Percentiles rank a stretch among this genome's conserved stretches.
Evolutionary conservation across 768 basidiomycete species (phyloP).

Genomic region (Auricularia cornea): DNA sequence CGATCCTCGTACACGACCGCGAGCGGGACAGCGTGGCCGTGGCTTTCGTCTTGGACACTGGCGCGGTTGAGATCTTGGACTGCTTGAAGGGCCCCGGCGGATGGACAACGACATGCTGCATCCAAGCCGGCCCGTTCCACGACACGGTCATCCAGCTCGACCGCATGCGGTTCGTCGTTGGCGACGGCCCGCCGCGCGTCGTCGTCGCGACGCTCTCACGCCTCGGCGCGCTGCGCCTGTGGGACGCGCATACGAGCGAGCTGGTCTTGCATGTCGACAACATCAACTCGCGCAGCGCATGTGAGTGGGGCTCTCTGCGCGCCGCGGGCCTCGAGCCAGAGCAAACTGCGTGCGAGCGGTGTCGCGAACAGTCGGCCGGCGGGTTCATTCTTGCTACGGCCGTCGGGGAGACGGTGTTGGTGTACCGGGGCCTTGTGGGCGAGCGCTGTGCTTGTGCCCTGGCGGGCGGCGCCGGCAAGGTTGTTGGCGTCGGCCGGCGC

Average conservation of each 20-base stretch:
- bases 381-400: conserved; percentile 61
- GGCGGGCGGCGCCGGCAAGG: conserved; percentile 54
- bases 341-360: conserved; percentile 48
- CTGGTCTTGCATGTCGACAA: conserved; percentile 57
- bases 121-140: conserved; percentile 50
- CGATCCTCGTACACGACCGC: conserved; percentile 40
- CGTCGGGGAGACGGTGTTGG: conserved; percentile 49
- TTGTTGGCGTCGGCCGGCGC: conserved; percentile 37
- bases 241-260: conserved; percentile 62
- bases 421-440: conserved; percentile 55
- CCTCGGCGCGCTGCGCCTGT: conserved; percentile 61
- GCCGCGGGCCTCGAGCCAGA: conserved; percentile 46
- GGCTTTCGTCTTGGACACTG: conserved; percentile 57
- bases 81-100: conserved; percentile 36
- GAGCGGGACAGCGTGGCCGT: conserved; percentile 41
- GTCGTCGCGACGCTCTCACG: conserved; percentile 58
- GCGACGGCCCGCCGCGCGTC: conserved; percentile 42
- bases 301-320: conserved; percentile 37
- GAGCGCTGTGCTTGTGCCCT: conserved; percentile 62
- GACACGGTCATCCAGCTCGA: conserved; percentile 49
- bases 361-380: conserved; percentile 59
- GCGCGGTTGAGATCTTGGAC: conserved; percentile 54
- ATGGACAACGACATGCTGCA: conserved; percentile 36
- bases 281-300: background rate
- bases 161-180: conserved; percentile 38